Evolutionary conservation across 2,329 filamentous ascomycete species (phyloP).

Genomic region (Clonostachys rosea): DNA sequence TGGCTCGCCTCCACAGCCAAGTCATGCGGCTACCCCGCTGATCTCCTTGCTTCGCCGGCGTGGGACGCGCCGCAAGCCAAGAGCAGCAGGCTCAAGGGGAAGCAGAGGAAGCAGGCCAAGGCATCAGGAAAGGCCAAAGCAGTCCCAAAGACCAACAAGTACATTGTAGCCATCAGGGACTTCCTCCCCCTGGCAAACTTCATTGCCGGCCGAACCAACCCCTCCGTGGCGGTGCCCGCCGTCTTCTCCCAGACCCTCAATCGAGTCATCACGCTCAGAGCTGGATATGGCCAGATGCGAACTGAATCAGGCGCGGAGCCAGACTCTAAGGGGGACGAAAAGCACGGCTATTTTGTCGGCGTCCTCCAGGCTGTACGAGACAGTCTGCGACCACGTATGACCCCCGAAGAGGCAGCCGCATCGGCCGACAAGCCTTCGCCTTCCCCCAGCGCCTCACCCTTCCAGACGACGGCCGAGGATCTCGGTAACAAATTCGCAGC

Average conservation of each 20-base stretch:
- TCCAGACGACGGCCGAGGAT: background rate
- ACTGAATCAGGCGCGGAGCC: too few species aligned
- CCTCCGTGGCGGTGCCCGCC: slow-evolving; percentile 16
- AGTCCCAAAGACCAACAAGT: slow-evolving; percentile 9
- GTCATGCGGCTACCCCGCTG: slow-evolving; percentile 18
- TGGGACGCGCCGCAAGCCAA: slow-evolving; percentile 11
- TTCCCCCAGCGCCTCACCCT: too few species aligned
- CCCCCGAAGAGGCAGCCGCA: too few species aligned
- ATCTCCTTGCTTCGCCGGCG: slow-evolving; percentile 7
- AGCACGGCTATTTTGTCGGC: slow-evolving; percentile 24
- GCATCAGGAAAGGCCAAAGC: background rate
- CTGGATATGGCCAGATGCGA: slow-evolving; percentile 7
- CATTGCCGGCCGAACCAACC: slow-evolving; percentile 14
- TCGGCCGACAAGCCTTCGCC: too few species aligned
- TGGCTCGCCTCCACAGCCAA: slow-evolving; percentile 36
- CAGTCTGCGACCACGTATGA: slow-evolving; percentile 9
- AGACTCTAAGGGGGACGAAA: slow-evolving; percentile 6
- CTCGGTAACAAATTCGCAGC: slow-evolving; percentile 23
- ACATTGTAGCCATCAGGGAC: slow-evolving; percentile 27
- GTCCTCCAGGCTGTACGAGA: slow-evolving; percentile 26
- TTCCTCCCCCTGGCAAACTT: slow-evolving; percentile 29
- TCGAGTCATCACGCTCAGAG: slow-evolving; percentile 27
- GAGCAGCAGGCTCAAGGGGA: background rate
- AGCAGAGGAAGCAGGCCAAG: slow-evolving; percentile 9
- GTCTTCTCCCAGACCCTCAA: slow-evolving; percentile 22